A percentile compares a stretch with the other conserved stretches of the same genome.
These are phyloP conservation scores for Ceratocystis albifundus DNA, from an alignment of 2,329 filamentous ascomycete genomes.

Conservation along the genomic window DNA sequence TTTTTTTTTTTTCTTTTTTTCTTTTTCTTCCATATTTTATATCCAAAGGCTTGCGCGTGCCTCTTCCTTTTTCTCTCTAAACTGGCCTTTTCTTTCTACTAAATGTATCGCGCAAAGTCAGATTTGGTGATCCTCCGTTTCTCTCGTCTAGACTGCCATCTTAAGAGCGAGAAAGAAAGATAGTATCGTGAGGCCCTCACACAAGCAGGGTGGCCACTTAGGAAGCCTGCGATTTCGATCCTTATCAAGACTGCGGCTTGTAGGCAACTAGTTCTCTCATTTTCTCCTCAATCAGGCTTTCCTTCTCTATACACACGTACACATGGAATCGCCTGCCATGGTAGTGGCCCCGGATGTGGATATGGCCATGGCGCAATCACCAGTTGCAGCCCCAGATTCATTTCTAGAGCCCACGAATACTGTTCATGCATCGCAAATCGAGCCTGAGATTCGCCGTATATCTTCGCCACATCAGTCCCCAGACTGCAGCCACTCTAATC, in stretches of 20 bases:
- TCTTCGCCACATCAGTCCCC: background rate
- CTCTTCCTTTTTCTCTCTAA: background rate
- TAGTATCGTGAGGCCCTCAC: background rate
- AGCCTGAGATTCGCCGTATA: background rate
- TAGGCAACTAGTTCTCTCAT: background rate
- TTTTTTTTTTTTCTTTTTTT: background rate
- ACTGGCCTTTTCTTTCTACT: background rate
- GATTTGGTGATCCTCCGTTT: slow-evolving; percentile 3
- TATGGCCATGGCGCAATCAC: background rate
- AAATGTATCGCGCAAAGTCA: slow-evolving; percentile 1
- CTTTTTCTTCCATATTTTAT: background rate
- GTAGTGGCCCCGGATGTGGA: background rate
- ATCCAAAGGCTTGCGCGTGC: background rate
- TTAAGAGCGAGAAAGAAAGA: too few relatives aligned
- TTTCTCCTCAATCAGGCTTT: background rate
- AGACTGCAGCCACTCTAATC: background rate
- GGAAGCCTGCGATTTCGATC: background rate
- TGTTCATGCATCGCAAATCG: background rate
- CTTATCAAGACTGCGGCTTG: background rate
- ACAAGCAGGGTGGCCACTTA: background rate
- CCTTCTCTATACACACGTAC: background rate
- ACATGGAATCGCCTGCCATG: background rate
- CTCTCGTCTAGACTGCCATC: background rate
- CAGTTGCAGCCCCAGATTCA: background rate
- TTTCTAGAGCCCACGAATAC: background rate